Conservation (phyloP, 768 basidiomycete species). For the Phanerochaete carnosa region DNA sequence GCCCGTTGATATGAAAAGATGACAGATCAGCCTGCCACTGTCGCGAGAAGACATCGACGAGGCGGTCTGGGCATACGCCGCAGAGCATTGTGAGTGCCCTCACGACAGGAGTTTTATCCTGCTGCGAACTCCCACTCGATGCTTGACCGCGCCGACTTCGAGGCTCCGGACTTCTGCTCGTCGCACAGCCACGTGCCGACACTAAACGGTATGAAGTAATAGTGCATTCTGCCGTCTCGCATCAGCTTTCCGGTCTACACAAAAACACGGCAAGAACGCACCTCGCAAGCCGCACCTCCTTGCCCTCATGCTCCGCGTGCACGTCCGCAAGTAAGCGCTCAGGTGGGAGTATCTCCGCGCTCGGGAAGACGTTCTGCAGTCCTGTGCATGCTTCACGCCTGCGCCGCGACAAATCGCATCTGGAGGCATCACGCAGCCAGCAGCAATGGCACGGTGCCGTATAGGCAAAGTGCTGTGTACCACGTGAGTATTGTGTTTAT, state of each 20-base stretch:
- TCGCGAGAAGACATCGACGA: no score
- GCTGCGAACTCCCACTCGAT: no score
- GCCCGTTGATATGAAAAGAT: no score
- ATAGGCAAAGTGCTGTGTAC: slow-evolving; percentile 61
- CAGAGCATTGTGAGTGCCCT: no score
- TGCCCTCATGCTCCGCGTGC: slow-evolving; percentile 25
- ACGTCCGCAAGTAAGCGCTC: slow-evolving; percentile 67
- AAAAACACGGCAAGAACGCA: slow-evolving; percentile 4
- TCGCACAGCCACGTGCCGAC: slow-evolving; percentile 73
- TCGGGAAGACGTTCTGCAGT: slow-evolving; percentile 66
- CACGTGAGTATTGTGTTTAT: neutral
- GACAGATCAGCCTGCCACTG: no score
- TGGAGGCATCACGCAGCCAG: slow-evolving; percentile 79
- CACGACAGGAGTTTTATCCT: no score
- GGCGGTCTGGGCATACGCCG: no score
- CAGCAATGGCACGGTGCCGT: slow-evolving; percentile 66
- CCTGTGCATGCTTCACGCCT: slow-evolving; percentile 86
- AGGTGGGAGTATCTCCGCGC: slow-evolving; percentile 72
- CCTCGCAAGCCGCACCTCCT: slow-evolving; percentile 36
- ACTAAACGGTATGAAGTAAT: slow-evolving; percentile 78
- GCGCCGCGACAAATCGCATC: slow-evolving; percentile 75
- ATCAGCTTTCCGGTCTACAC: no score
- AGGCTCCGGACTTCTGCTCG: slow-evolving; percentile 73
- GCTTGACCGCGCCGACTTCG: no score
- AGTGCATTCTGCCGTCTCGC: slow-evolving; percentile 49